Conservation (phyloP, 106 monocot genomes). For the Acorus gramineus region DNA sequence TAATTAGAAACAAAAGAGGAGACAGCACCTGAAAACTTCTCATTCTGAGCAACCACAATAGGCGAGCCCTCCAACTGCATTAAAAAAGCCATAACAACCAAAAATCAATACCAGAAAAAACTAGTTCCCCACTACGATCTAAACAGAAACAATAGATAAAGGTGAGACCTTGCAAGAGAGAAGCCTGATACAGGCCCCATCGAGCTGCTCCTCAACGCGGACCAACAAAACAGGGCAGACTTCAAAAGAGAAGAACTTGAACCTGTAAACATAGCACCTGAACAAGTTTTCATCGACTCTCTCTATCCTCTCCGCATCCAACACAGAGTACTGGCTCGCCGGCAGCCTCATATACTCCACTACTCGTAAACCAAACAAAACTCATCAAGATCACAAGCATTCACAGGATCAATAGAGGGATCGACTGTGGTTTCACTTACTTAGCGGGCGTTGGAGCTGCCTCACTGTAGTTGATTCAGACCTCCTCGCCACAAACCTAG, state of each 20-base stretch:
- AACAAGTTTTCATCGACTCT: conserved; percentile 82
- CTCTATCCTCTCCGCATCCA: conserved; percentile 94
- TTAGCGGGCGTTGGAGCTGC: conserved; percentile 73
- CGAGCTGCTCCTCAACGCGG: conserved; percentile 71
- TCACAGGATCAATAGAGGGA: not conserved
- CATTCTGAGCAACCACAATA: conserved; percentile 81
- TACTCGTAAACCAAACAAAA: conserved; percentile 9
- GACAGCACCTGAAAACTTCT: conserved; percentile 73
- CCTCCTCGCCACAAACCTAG: conserved; percentile 71
- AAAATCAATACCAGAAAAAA: not conserved
- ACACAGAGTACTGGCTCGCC: conserved; percentile 95
- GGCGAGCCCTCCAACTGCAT: conserved; percentile 81
- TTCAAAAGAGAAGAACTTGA: conserved; percentile 89
- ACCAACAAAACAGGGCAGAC: conserved; percentile 87
- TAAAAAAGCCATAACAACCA: not conserved
- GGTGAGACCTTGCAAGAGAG: conserved; percentile 71
- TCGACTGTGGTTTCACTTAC: conserved; percentile 9
- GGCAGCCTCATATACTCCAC: conserved; percentile 93
- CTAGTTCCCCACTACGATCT: not conserved
- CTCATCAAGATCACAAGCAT: not conserved
- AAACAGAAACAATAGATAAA: not conserved
- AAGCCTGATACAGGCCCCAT: conserved; percentile 79
- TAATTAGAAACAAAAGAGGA: not conserved
- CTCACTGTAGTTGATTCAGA: conserved; percentile 57
- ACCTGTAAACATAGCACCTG: conserved; percentile 68